These are phyloP conservation scores for Inga laurina DNA, from an alignment of 306 rosid genomes.

Conservation along the genomic window DNA sequence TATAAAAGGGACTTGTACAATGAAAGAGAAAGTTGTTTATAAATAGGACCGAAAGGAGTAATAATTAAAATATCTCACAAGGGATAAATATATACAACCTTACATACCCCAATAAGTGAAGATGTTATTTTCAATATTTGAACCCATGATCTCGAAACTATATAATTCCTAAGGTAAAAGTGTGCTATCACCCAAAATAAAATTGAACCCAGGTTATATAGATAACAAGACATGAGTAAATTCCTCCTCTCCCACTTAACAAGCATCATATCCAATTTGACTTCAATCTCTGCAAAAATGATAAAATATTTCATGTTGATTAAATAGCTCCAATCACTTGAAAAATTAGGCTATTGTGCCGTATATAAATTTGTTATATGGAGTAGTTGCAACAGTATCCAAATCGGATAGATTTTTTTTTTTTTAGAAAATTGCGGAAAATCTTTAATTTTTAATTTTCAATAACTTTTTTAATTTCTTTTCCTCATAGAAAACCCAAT, in stretches of 20 bases:
- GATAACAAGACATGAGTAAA: background rate
- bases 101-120: too few relatives aligned
- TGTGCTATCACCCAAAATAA: background rate
- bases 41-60: too few relatives aligned
- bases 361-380: background rate
- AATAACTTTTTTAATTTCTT: too few relatives aligned
- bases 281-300: background rate
- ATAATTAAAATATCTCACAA: too few relatives aligned
- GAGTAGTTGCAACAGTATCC: background rate
- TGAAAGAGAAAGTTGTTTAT: too few relatives aligned
- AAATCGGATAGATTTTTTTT: too few relatives aligned
- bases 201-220: background rate
- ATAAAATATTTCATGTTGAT: background rate
- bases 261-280: background rate
- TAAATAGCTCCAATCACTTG: background rate
- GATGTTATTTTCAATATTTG: too few relatives aligned
- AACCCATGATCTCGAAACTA: too few relatives aligned
- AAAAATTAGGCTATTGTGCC: background rate
- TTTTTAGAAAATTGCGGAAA: background rate
- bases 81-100: too few relatives aligned
- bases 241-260: background rate
- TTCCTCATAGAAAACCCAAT: too few relatives aligned
- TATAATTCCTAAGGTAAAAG: background rate
- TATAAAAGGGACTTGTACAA: too few relatives aligned
- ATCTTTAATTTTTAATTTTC: too few relatives aligned